phyloP scores from a whole-genome alignment of 1,284 basidiomycete genomes.

The Rhodotorula sp. region DNA sequence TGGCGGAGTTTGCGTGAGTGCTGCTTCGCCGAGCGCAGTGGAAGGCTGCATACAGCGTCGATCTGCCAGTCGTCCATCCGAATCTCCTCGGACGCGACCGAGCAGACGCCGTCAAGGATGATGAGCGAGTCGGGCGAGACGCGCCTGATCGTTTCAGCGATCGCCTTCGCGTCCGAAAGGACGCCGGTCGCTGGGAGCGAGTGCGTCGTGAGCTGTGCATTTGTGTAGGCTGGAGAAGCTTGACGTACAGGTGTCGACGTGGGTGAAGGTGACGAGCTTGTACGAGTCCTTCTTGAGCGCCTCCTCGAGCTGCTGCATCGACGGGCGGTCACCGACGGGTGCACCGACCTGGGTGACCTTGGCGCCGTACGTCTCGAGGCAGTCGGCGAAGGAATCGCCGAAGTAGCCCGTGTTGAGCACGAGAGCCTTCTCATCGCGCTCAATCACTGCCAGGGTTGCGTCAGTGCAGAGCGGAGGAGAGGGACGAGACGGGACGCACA shows the following conservation, averaged over 20 bases:
- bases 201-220: neutral
- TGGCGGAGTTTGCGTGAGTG: neutral
- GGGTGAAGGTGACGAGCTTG: conserved; percentile 89
- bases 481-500: conserved; percentile 33
- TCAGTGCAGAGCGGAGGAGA: neutral
- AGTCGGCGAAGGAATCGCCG: conserved; percentile 63
- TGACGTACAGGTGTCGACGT: conserved; percentile 57
- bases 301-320: conserved; percentile 63
- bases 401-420: conserved; percentile 84
- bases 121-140: conserved; percentile 86
- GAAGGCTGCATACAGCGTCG: conserved; percentile 60
- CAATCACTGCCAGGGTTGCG: conserved; percentile 56
- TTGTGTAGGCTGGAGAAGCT: neutral
- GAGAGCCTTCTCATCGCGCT: conserved; percentile 75
- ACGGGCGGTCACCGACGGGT: conserved; percentile 75
- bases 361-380: conserved; percentile 84
- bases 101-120: conserved; percentile 89
- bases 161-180: conserved; percentile 77
- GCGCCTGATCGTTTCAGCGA: conserved; percentile 72
- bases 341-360: conserved; percentile 85
- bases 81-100: conserved; percentile 95
- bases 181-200: conserved; percentile 60
- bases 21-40: too few species aligned
- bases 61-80: conserved; percentile 88
- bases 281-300: conserved; percentile 80